Evolutionary conservation across 2,329 filamentous ascomycete genomes (phyloP).

Genomic region (Cordyceps farinosa): DNA sequence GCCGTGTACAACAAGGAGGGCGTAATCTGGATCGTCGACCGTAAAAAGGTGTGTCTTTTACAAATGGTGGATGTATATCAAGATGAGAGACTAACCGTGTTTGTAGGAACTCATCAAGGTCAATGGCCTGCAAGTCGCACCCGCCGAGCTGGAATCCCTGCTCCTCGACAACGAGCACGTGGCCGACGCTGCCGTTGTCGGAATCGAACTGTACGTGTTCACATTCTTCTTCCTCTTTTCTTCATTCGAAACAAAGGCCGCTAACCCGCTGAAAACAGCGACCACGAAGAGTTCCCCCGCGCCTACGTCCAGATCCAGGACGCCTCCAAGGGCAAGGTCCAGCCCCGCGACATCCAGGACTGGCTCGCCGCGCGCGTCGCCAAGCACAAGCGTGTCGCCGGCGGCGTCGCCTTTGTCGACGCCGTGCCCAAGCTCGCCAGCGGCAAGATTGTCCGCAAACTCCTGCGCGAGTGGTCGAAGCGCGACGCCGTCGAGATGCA

Average conservation of each 20-base stretch:
- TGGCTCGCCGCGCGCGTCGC: slow-evolving; percentile 45
- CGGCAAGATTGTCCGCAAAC: slow-evolving; percentile 56
- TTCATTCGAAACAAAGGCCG: neutral
- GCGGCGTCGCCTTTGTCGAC: slow-evolving; percentile 52
- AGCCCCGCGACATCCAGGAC: slow-evolving; percentile 49
- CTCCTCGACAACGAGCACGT: slow-evolving; percentile 49
- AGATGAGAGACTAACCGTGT: slow-evolving; percentile 15
- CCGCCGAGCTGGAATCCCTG: slow-evolving; percentile 53
- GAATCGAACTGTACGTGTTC: slow-evolving; percentile 43
- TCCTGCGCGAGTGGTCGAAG: slow-evolving; percentile 55
- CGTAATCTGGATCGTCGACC: slow-evolving; percentile 43
- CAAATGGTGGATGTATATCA: neutral
- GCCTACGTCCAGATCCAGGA: slow-evolving; percentile 51
- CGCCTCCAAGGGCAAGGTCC: slow-evolving; percentile 41
- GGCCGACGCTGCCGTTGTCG: slow-evolving; percentile 53
- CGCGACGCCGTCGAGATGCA: slow-evolving; percentile 40
- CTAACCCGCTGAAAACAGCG: slow-evolving; percentile 24
- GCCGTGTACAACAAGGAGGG: slow-evolving; percentile 45
- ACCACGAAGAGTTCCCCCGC: slow-evolving; percentile 49
- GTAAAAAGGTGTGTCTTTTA: slow-evolving; percentile 42
- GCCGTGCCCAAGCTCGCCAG: slow-evolving; percentile 54
- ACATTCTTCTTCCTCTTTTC: neutral
- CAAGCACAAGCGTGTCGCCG: slow-evolving; percentile 50
- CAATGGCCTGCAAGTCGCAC: slow-evolving; percentile 57
- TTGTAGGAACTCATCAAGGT: slow-evolving; percentile 55